Base-by-base conservation (phyloP, 106 monocot species). In the Dactylorhiza incarnata region DNA sequence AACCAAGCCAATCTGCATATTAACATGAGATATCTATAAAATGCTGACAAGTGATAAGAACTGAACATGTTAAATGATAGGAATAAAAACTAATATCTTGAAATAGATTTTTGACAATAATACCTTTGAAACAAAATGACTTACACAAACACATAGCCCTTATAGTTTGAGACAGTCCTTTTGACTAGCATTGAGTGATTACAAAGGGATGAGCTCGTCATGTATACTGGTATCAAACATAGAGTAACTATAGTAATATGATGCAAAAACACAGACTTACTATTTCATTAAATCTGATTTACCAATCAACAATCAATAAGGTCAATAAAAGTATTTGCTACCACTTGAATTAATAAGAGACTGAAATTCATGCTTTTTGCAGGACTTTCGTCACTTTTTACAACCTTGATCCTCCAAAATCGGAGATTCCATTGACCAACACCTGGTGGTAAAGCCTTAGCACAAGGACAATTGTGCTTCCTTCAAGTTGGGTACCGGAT, bases 1-100 rank as follows among this genome's bases (percentile, higher is more conserved):
- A 59, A 90, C 80, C 82, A 99, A 86, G 78, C 81, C 89, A 68
- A 99, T 89, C 97, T 99, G 89, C 86, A 87, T 14, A 25, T 81
- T 72, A 70, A 70, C 73, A 50, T 74, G 76, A 4, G 45, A 75
- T 37, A 55, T 9, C 9, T 13, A 66, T 29, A 72, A 65, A 13
- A 73, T 53, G 19, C 5, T 43, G 25, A 20, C 48, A 16, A 45
- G 19, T 19, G 14, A 5, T 10, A 75, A 11, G 8, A 23, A 48
- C 24, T 49, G 12, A 76, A 25, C 16, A 26, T 17, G 47, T 65
- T 49, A 29, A 65, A 65, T 29, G 13, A 19, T 49, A 59, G n/a
- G 59, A 75, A 19, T 5, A 59, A 45, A 8, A 59, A 54, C 9
- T 52, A 69, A 69, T 69, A 37, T 46, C 46, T 17, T 6, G 5